phyloP scores from a whole-genome alignment of 805 yeast species.

The Tanozyma kutaoensis region DNA sequence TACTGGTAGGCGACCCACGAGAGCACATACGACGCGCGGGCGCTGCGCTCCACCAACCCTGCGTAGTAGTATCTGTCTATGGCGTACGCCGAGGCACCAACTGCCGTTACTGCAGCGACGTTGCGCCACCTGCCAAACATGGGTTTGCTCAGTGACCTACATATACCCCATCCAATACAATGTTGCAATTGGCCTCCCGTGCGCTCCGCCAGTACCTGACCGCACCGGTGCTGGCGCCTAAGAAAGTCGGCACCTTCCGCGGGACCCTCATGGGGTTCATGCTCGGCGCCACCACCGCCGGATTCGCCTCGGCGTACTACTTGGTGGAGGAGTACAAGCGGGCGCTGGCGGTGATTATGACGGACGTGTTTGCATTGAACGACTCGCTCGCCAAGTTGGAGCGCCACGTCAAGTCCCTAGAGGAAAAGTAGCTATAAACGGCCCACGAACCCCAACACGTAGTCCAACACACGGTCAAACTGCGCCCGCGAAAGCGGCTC shows the following conservation, averaged over 20 bases:
- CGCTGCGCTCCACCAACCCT: conserved; percentile 39
- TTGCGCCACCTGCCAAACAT: too few species aligned
- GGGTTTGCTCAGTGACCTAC: too few species aligned
- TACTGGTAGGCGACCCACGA: conserved; percentile 47
- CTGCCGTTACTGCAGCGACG: conserved; percentile 1
- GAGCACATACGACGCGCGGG: conserved; percentile 34
- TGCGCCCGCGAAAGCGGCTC: conserved; percentile 6
- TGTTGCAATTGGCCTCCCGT: neutral
- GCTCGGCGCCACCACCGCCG: conserved; percentile 62
- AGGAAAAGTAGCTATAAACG: conserved; percentile 18
- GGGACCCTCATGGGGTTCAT: conserved; percentile 63
- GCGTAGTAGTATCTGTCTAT: conserved; percentile 28
- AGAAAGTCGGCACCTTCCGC: conserved; percentile 26
- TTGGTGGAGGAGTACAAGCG: conserved; percentile 65
- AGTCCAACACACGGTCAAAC: conserved; percentile 14
- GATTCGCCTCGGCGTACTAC: conserved; percentile 66
- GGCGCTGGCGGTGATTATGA: conserved; percentile 57
- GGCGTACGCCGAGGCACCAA: conserved; percentile 8
- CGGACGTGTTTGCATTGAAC: conserved; percentile 63
- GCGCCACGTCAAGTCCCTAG: conserved; percentile 52
- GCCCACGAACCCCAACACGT: conserved; percentile 6
- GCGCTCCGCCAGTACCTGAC: conserved; percentile 1
- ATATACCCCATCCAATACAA: too few species aligned
- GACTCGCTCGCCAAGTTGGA: conserved; percentile 56
- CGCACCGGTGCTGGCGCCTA: conserved; percentile 15